Evolutionary conservation across 148 eudicot genomes (phyloP).

Genomic region (Gaultheria prostrata): DNA sequence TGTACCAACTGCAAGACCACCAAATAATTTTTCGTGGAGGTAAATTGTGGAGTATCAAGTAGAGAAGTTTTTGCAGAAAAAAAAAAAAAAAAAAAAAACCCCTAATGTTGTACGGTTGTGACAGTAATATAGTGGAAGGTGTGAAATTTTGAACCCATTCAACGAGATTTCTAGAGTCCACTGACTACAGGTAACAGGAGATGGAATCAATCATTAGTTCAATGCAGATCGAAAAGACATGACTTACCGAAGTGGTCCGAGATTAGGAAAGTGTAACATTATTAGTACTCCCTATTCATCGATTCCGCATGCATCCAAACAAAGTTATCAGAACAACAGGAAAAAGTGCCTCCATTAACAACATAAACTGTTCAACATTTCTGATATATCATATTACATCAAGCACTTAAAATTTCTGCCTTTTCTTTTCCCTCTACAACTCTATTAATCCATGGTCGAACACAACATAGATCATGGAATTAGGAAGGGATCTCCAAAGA

Average conservation of each 20-base stretch:
- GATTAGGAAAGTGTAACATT: background rate
- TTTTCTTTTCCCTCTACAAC: background rate
- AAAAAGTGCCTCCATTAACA: background rate
- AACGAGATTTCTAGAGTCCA: too few relatives aligned
- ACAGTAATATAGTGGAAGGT: too few relatives aligned
- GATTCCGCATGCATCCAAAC: background rate
- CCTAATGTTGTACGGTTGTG: too few relatives aligned
- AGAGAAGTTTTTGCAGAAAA: too few relatives aligned
- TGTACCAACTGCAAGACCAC: too few relatives aligned
- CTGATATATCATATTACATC: background rate
- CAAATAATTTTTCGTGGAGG: too few relatives aligned
- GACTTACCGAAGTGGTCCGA: background rate
- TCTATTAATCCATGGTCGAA: too few relatives aligned
- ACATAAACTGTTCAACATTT: background rate
- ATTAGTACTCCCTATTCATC: background rate
- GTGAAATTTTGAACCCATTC: too few relatives aligned
- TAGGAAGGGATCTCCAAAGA: background rate
- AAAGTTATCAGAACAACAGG: background rate
- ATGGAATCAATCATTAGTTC: background rate
- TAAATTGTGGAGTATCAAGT: too few relatives aligned
- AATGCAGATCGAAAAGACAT: background rate
- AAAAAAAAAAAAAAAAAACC: too few relatives aligned
- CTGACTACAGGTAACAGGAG: background rate
- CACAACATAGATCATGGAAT: background rate
- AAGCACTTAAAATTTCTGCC: background rate